phyloP scores from a whole-genome alignment of 2,329 filamentous ascomycete species.

The Calonectria multiphialidica region DNA sequence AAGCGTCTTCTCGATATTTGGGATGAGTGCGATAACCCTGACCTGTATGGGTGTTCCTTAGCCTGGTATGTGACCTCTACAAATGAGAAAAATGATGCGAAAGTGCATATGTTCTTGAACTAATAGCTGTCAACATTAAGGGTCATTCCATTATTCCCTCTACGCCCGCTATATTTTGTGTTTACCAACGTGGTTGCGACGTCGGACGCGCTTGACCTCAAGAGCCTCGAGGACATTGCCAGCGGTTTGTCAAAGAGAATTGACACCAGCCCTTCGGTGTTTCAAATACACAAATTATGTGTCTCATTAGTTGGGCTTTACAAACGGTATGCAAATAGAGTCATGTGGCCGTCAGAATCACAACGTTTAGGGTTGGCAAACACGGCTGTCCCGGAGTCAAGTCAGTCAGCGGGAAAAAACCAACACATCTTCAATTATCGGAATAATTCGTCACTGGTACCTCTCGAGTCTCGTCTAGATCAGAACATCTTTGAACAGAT shows the following conservation, averaged over 20 bases:
- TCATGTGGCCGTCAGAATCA: neutral
- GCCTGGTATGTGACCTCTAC: neutral
- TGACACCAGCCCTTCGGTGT: neutral
- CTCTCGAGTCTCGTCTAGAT: neutral
- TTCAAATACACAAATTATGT: slow-evolving; percentile 1
- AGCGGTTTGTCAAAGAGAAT: neutral
- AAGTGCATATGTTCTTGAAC: neutral
- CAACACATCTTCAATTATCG: neutral
- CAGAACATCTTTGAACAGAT: neutral
- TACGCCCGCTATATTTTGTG: neutral
- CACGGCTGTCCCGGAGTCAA: neutral
- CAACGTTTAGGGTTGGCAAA: neutral
- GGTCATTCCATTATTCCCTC: slow-evolving; percentile 7
- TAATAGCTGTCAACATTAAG: neutral
- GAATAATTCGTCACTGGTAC: too few relatives aligned
- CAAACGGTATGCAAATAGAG: neutral
- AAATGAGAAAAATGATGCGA: neutral
- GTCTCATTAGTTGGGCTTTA: neutral
- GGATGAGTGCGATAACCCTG: neutral
- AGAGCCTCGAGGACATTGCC: neutral
- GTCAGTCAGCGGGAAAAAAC: neutral
- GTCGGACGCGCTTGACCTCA: slow-evolving; percentile 3
- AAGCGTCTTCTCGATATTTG: neutral
- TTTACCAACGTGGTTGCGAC: slow-evolving; percentile 5
- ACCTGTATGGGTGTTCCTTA: neutral